Evolutionary conservation across 2,329 filamentous ascomycete species (phyloP).

Genomic region (Cladophialophora immunda): DNA sequence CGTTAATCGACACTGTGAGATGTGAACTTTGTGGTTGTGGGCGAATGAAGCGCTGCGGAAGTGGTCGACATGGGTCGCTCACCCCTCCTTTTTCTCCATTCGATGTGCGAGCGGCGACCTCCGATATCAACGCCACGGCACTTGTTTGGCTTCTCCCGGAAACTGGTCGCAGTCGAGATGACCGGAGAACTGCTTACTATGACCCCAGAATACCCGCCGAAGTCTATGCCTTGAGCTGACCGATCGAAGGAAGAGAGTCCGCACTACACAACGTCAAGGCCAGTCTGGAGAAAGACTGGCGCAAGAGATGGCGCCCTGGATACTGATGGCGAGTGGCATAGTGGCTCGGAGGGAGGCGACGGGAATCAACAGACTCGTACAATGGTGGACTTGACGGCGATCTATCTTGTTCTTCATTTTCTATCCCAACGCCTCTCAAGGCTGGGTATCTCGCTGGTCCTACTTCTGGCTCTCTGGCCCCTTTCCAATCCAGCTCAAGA

Average conservation of each 20-base stretch:
- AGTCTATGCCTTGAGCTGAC: neutral
- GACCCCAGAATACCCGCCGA: neutral
- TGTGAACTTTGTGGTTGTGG: neutral
- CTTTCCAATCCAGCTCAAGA: neutral
- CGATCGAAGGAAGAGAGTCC: neutral
- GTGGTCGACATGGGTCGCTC: neutral
- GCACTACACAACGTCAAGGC: neutral
- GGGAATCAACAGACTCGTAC: neutral
- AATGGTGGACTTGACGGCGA: neutral
- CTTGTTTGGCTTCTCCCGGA: neutral
- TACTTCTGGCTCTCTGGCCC: neutral
- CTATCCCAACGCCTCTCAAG: neutral
- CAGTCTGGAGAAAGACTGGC: neutral
- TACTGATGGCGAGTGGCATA: neutral
- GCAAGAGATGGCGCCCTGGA: neutral
- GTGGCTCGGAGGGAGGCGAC: constrained; percentile 3
- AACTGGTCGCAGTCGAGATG: neutral
- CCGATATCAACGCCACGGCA: neutral
- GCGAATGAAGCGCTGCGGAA: constrained; percentile 4
- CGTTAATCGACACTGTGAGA: constrained; percentile 9
- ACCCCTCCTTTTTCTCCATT: neutral
- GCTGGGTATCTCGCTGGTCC: neutral
- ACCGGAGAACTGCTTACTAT: neutral
- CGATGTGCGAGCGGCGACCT: constrained; percentile 14
- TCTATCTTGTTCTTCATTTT: neutral